Evolutionary conservation across 2,329 filamentous ascomycete species (phyloP), one percentile per base, ranked within the genome.

Genomic region (Exophiala oligosperma): DNA sequence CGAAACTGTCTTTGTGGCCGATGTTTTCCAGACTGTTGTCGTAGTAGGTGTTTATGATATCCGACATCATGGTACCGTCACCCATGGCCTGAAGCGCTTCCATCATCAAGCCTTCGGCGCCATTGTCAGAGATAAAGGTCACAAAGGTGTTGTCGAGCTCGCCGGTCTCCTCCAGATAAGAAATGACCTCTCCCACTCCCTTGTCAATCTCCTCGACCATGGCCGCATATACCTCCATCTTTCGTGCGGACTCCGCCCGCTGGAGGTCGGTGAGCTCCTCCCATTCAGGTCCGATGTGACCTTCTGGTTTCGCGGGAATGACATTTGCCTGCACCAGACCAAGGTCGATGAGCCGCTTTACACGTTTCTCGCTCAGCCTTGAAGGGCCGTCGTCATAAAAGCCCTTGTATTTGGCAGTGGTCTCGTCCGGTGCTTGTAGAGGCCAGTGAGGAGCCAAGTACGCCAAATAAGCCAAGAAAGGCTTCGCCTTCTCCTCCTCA

Each of bases 371-470:
- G 1, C 84, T 75, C 11, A 87, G 75, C 0, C 75, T 80, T 21
- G 84, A 81, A 0, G 84, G 84, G 0, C 85, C 84, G 3, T 84
- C 81, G 49, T 85, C 79, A 65, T 87, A 87, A 0, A 83, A 72
- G n/a, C 84, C 83, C 14, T 76, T 76, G 69, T 86, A 87, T 62
- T 84, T 81, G 17, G 77, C 74, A 44, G 82, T 79, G 55, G 80
- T 79, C 59, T 84, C 78, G 51, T 76, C 71, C 0, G 83, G 82
- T 0, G 82, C 82, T 64, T 87, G 84, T 5, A 87, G 71, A 1
- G 84, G 84, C 84, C 84, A 87, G 63, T 87, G 84, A 1, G 84
- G 84, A 0, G 84, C 84, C 0, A 82, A 84, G 68, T 85, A 87
- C 1, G 84, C 82, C 0, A 52, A 32, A 43, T 52, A 52, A 17